A percentile compares a stretch with the other conserved stretches of the same genome.
These are phyloP conservation scores for Protea cynaroides DNA, from an alignment of 164 flowering plant species.

Conservation along the genomic window DNA sequence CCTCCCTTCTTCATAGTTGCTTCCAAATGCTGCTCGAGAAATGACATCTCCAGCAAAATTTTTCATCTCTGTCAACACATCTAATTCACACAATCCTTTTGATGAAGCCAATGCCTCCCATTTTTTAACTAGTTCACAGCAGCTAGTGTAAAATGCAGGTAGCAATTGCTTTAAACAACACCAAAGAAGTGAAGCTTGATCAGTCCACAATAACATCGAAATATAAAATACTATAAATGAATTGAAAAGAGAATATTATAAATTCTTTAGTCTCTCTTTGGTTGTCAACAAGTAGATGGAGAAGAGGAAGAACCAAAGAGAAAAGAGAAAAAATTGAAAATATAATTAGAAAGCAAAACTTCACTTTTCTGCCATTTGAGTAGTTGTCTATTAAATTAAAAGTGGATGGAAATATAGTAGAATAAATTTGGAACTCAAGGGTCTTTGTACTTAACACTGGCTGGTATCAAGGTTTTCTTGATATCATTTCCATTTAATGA, in stretches of 20 bases:
- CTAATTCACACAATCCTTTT: slow-evolving; percentile 14
- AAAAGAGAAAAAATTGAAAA: not conserved
- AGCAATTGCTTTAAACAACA: slow-evolving; percentile 14
- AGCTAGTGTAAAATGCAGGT: slow-evolving; percentile 12
- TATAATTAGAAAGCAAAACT: no score
- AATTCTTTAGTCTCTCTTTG: not conserved
- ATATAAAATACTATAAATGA: not conserved
- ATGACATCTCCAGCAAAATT: slow-evolving; percentile 19
- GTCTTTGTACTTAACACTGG: no score
- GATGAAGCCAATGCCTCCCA: slow-evolving; percentile 12
- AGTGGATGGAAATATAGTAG: no score
- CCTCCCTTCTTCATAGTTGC: slow-evolving; percentile 19
- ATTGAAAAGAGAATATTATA: not conserved
- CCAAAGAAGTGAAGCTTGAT: not conserved
- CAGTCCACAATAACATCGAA: not conserved
- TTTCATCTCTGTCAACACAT: slow-evolving; percentile 13
- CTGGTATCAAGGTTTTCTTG: no score
- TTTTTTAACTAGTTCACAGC: slow-evolving; percentile 12
- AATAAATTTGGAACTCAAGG: no score
- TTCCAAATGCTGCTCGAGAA: slow-evolving; percentile 17
- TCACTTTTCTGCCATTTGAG: no score
- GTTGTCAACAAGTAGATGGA: not conserved
- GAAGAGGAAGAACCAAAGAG: no score
- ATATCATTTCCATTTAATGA: no score
- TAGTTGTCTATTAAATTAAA: no score